Evolutionary conservation across 768 basidiomycete species (phyloP).

Genomic region (Paxillus ammoniavirescens): DNA sequence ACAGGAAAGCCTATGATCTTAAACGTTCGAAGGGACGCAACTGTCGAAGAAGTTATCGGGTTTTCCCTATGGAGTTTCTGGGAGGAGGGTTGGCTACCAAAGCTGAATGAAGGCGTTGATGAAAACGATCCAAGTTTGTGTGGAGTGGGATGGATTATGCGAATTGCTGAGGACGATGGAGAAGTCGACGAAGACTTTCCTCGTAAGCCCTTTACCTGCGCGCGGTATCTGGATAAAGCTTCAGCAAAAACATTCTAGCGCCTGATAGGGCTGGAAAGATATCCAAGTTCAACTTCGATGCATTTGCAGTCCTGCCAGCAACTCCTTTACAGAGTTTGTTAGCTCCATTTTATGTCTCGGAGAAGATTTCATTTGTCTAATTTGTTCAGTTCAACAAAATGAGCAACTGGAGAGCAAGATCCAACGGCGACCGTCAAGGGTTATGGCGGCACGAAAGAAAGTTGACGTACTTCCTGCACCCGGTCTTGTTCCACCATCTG

Average conservation of each 20-base stretch:
- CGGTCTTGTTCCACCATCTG: slow-evolving; percentile 39
- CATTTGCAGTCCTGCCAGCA: slow-evolving; percentile 86
- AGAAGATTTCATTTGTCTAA: not conserved
- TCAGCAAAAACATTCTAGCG: slow-evolving; percentile 46
- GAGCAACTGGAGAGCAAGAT: slow-evolving; percentile 76
- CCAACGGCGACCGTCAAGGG: slow-evolving; percentile 70
- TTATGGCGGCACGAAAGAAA: slow-evolving; percentile 61
- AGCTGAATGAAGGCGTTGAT: slow-evolving; percentile 63
- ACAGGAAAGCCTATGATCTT: slow-evolving; percentile 63
- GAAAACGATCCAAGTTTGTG: slow-evolving; percentile 69
- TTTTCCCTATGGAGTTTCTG: slow-evolving; percentile 91
- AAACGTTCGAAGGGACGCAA: slow-evolving; percentile 82
- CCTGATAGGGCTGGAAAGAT: slow-evolving; percentile 86
- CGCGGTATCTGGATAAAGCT: not conserved
- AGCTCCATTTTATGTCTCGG: not conserved
- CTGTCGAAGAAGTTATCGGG: slow-evolving; percentile 94
- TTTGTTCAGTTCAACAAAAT: slow-evolving; percentile 68
- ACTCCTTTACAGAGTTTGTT: slow-evolving; percentile 62
- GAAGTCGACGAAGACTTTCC: slow-evolving; percentile 99
- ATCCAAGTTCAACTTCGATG: slow-evolving; percentile 84
- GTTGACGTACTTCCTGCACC: slow-evolving; percentile 41
- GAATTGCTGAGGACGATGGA: slow-evolving; percentile 95
- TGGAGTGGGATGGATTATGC: slow-evolving; percentile 87
- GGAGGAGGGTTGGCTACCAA: slow-evolving; percentile 83
- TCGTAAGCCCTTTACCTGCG: slow-evolving; percentile 50